Percentiles rank a stretch among this genome's conserved stretches.
phyloP scores from a whole-genome alignment of 768 basidiomycete species.

The Arthromyces matolae region DNA sequence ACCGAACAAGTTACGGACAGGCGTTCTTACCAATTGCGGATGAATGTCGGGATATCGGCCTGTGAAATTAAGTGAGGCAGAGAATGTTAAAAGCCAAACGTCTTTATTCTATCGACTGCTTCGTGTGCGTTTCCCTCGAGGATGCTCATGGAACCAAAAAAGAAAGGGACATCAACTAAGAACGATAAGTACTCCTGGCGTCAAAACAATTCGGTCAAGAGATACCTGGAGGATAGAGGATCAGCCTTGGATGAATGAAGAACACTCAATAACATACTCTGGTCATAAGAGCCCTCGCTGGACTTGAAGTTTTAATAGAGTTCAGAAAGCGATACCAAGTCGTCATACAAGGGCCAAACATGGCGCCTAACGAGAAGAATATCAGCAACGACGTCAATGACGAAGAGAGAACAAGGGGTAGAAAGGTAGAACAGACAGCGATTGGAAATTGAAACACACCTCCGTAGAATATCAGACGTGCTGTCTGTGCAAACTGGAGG shows the following conservation, averaged over 20 bases:
- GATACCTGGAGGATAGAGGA: slow-evolving; percentile 49
- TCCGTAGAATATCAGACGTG: slow-evolving; percentile 68
- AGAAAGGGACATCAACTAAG: slow-evolving; percentile 44
- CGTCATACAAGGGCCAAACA: slow-evolving; percentile 81
- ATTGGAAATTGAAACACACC: slow-evolving; percentile 35
- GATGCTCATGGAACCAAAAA: slow-evolving; percentile 72
- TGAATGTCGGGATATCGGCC: slow-evolving; percentile 69
- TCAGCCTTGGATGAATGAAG: no score
- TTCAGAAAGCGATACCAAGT: slow-evolving; percentile 79
- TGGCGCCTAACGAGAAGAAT: slow-evolving; percentile 39
- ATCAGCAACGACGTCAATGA: neutral
- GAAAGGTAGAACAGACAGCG: no score
- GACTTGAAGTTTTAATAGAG: slow-evolving; percentile 70
- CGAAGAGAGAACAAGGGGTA: neutral
- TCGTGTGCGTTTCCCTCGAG: slow-evolving; percentile 68
- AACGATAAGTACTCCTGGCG: slow-evolving; percentile 39
- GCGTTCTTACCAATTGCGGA: slow-evolving; percentile 65
- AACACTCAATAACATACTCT: no score
- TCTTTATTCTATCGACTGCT: slow-evolving; percentile 42
- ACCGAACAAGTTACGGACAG: neutral
- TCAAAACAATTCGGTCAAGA: slow-evolving; percentile 76
- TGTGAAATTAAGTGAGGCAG: slow-evolving; percentile 22
- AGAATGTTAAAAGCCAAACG: slow-evolving; percentile 27
- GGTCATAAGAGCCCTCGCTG: no score
- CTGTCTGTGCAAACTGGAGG: slow-evolving; percentile 53